A percentile compares a stretch with the other conserved stretches of the same genome.
phyloP scores from a whole-genome alignment of 2,329 filamentous ascomycete species.

The Aureobasidium subglaciale region DNA sequence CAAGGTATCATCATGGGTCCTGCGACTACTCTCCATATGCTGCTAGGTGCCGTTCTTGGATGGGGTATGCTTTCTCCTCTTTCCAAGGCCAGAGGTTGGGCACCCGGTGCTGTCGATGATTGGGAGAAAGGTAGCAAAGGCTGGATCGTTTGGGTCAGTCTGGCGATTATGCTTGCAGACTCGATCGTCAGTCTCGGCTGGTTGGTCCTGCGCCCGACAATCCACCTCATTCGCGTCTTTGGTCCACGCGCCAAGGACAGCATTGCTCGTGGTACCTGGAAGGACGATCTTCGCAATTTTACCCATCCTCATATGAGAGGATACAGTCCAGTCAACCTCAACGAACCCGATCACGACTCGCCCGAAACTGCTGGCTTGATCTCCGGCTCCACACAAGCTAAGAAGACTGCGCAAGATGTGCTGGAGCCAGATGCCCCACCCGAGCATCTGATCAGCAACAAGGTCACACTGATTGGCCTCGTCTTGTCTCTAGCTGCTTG shows the following conservation, averaged over 20 bases:
- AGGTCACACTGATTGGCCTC: conserved; percentile 67
- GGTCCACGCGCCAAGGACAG: conserved; percentile 27
- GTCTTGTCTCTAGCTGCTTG: conserved; percentile 71
- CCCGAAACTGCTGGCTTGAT: not conserved
- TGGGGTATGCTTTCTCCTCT: conserved; percentile 89
- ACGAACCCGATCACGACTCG: conserved; percentile 20
- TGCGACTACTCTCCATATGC: conserved; percentile 90
- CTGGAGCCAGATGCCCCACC: conserved; percentile 72
- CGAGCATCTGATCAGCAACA: conserved; percentile 70
- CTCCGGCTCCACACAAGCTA: not conserved
- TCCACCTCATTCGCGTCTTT: conserved; percentile 40
- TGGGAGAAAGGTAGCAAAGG: conserved; percentile 94
- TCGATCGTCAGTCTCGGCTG: conserved; percentile 81
- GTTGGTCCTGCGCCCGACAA: conserved; percentile 59
- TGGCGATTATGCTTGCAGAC: conserved; percentile 95
- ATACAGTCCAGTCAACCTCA: conserved; percentile 33
- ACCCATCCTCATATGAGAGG: conserved; percentile 28
- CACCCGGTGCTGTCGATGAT: conserved; percentile 74
- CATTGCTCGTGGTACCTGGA: conserved; percentile 20
- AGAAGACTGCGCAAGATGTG: conserved; percentile 27
- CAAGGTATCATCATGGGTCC: conserved; percentile 99
- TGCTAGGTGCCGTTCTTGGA: conserved; percentile 78
- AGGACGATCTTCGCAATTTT: conserved; percentile 29
- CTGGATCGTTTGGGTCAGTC: conserved; percentile 95
- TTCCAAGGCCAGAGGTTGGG: conserved; percentile 81